A percentile compares a stretch with the other conserved stretches of the same genome.
Conservation (phyloP, 1,284 basidiomycete genomes). For the Ustilago vetiveriae region DNA sequence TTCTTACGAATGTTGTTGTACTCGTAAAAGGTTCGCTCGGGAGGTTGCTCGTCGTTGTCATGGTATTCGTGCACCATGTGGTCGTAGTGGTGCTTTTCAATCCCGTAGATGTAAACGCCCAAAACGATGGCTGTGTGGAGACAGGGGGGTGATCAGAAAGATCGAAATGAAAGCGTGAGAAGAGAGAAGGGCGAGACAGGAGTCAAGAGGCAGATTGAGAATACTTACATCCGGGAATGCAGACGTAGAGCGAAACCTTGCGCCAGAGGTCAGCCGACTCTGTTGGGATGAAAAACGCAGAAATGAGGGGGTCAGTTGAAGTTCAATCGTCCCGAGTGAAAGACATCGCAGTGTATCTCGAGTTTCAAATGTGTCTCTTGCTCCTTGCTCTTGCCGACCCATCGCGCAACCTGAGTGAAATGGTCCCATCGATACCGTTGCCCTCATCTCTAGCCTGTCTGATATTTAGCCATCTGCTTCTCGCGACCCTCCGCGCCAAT, state of each 20-base stretch:
- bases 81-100: conserved; percentile 59
- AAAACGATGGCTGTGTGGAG: conserved; percentile 46
- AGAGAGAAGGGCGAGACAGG: background rate
- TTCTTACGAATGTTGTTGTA: conserved; percentile 60
- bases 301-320: conserved; percentile 1
- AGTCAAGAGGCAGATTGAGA: background rate
- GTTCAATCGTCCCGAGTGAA: no score
- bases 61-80: conserved; percentile 60
- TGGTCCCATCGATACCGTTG: no score
- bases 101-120: conserved; percentile 63
- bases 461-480: no score
- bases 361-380: no score
- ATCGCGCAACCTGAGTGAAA: no score
- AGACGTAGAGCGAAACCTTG: conserved; percentile 57
- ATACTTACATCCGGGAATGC: conserved; percentile 58
- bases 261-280: conserved; percentile 63
- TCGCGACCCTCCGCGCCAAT: no score
- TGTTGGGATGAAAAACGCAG: conserved; percentile 5
- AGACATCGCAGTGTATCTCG: no score
- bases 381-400: no score
- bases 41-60: conserved; percentile 57
- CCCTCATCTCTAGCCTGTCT: no score
- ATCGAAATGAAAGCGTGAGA: no score
- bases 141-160: no score
- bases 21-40: conserved; percentile 59